Conservation (phyloP, 257 asterid genomes). For the Plantago major region DNA sequence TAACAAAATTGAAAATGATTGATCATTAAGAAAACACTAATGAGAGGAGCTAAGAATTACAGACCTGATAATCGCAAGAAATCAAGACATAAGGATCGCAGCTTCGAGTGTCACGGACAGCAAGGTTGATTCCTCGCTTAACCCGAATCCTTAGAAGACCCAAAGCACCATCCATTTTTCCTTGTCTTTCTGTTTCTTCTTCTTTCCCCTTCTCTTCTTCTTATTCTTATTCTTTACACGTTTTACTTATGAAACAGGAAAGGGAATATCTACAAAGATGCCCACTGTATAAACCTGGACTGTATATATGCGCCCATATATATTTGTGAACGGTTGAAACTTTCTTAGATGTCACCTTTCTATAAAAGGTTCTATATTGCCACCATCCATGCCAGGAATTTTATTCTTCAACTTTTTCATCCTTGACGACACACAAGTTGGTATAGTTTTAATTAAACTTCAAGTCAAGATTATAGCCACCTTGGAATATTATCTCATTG, state of each 20-base stretch:
- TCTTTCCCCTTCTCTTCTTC: neutral
- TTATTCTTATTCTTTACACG: neutral
- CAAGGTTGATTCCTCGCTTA: constrained; percentile 58
- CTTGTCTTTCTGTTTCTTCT: neutral
- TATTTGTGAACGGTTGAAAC: no score
- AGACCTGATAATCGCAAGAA: constrained; percentile 55
- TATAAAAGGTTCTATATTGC: no score
- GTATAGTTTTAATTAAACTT: no score
- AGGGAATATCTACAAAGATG: neutral
- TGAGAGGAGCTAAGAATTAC: neutral
- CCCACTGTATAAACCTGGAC: neutral
- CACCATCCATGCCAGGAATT: no score
- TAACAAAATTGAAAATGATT: neutral
- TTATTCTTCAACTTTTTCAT: no score
- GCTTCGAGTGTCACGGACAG: constrained; percentile 59
- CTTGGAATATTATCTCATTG: no score
- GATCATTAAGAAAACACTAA: neutral
- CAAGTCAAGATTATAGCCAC: no score
- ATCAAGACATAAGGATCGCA: constrained; percentile 81
- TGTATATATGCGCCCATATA: no score
- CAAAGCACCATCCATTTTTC: constrained; percentile 33
- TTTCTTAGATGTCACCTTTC: no score
- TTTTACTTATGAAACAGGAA: neutral
- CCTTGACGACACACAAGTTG: no score
- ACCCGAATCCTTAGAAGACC: constrained; percentile 63